phyloP scores from a whole-genome alignment of 257 asterid species.

The Rauvolfia tetraphylla region DNA sequence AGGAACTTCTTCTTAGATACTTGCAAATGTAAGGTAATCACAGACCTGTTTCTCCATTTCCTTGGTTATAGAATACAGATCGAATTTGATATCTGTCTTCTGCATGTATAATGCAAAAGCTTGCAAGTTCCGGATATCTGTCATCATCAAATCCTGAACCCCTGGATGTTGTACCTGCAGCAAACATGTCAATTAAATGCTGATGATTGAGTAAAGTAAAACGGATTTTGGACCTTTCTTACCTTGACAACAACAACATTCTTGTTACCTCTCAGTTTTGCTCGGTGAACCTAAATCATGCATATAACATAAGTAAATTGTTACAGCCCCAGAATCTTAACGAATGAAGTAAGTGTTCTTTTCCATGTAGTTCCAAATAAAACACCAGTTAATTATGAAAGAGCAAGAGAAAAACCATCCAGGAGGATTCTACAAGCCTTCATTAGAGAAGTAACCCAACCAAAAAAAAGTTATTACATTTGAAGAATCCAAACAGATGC shows the following conservation, averaged over 20 bases:
- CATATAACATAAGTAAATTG: slow-evolving; percentile 7
- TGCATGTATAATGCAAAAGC: slow-evolving; percentile 93
- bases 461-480: neutral
- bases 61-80: slow-evolving; percentile 83
- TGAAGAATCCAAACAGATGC: neutral
- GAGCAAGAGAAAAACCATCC: neutral
- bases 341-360: neutral
- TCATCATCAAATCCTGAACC: slow-evolving; percentile 92
- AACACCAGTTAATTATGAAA: neutral
- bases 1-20: neutral
- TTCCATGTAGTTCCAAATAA: neutral
- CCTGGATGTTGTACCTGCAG: slow-evolving; percentile 95
- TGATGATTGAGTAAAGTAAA: slow-evolving; percentile 9
- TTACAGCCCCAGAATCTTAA: neutral
- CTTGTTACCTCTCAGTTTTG: slow-evolving; percentile 74
- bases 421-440: neutral
- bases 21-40: slow-evolving; percentile 15
- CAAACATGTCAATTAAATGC: slow-evolving; percentile 20
- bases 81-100: slow-evolving; percentile 90
- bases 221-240: slow-evolving; percentile 17
- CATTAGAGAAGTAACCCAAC: neutral
- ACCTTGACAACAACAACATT: slow-evolving; percentile 92
- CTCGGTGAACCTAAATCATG: slow-evolving; percentile 77
- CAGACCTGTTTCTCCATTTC: slow-evolving; percentile 98
- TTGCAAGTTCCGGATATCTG: slow-evolving; percentile 91